Conservation (phyloP, 202 grass and related monocot species). For the Eragrostis tef region DNA sequence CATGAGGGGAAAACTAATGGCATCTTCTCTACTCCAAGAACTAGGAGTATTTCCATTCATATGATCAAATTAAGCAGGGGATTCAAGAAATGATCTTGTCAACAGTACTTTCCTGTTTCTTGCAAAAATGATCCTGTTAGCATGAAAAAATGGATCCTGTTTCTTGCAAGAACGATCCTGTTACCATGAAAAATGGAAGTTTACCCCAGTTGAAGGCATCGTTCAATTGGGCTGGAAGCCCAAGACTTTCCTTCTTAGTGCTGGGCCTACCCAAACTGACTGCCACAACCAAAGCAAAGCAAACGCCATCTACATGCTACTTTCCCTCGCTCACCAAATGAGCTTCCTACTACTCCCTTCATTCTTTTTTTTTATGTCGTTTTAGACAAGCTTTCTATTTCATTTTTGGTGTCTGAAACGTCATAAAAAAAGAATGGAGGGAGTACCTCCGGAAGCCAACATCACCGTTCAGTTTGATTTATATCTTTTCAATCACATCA, state of each 20-base stretch:
- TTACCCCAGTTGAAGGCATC: background rate
- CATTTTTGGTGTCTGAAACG: too few species aligned
- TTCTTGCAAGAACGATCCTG: too few species aligned
- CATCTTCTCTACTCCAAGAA: constrained; percentile 25
- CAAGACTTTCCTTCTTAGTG: too few species aligned
- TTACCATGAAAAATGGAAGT: too few species aligned
- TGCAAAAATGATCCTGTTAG: too few species aligned
- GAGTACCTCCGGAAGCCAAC: background rate
- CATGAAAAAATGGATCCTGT: too few species aligned
- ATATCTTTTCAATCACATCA: background rate
- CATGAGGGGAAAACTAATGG: constrained; percentile 19
- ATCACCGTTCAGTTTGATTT: constrained; percentile 16
- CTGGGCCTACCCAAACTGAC: background rate
- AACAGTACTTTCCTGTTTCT: background rate
- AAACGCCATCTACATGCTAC: background rate
- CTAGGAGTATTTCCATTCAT: constrained; percentile 42
- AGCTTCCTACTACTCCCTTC: background rate
- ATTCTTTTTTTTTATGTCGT: too few species aligned
- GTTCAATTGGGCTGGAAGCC: background rate
- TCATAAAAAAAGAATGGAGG: too few species aligned
- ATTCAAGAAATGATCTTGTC: background rate
- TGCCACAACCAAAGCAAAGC: background rate
- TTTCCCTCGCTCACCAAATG: background rate
- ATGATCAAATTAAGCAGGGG: constrained; percentile 31
- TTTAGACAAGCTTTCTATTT: too few species aligned